Conservation (phyloP, 805 yeast species). For the Lachancea sp. region DNA sequence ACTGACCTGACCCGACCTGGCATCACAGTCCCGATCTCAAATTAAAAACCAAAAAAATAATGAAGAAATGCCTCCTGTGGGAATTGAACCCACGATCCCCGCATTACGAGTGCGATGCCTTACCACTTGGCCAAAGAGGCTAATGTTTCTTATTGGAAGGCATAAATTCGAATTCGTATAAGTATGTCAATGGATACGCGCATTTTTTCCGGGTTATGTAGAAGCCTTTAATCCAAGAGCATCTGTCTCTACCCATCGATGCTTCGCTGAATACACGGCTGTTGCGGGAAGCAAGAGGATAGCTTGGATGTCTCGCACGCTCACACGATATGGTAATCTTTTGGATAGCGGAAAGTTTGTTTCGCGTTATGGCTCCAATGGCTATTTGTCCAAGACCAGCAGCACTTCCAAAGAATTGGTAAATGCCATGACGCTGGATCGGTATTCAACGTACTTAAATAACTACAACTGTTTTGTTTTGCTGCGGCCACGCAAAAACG, state of each 20-base stretch:
- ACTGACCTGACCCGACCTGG: too few species aligned
- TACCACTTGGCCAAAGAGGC: conserved; percentile 53
- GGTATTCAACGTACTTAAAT: conserved; percentile 10
- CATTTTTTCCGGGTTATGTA: too few species aligned
- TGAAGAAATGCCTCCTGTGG: conserved; percentile 41
- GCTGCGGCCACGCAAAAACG: conserved; percentile 7
- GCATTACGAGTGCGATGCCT: conserved; percentile 55
- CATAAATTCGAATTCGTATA: background rate
- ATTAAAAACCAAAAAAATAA: background rate
- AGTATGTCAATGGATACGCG: background rate
- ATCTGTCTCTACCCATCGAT: too few species aligned
- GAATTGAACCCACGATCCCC: conserved; percentile 53
- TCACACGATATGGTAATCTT: background rate
- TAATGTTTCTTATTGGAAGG: conserved; percentile 18
- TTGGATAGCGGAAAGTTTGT: background rate
- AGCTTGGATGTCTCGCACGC: background rate
- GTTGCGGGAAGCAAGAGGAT: too few species aligned
- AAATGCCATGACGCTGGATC: background rate
- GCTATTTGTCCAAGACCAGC: background rate
- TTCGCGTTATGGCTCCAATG: background rate
- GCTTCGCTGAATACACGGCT: too few species aligned
- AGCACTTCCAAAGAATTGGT: background rate
- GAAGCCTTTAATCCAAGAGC: too few species aligned
- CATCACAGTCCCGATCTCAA: background rate
- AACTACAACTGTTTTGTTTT: conserved; percentile 14